Evolutionary conservation across 441 rosid species (phyloP), one percentile per base, ranked within the genome.

Genomic region (Raphanus hybrid): DNA sequence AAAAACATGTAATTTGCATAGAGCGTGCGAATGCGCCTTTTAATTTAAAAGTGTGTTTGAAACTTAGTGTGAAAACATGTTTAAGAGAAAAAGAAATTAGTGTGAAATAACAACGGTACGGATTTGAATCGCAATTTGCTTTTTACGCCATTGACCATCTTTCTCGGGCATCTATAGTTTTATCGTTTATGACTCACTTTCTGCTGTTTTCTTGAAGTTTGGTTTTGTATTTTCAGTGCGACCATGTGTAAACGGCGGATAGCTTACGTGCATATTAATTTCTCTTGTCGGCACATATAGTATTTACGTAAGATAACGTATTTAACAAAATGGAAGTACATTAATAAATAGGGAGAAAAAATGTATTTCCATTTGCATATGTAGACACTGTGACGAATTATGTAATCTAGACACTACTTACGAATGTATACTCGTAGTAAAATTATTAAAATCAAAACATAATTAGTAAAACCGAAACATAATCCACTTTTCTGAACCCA

Each of bases 71-170:
- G 66, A 41, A 58, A 45, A 45, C 52, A n/a, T n/a, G n/a, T n/a
- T n/a, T n/a, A n/a, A n/a, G n/a, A n/a, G n/a, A n/a, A n/a, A n/a
- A n/a, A n/a, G n/a, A n/a, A n/a, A n/a, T 35, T 58, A 45, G 50
- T 58, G 73, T 58, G 67, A 43, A 48, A 45, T 7, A 60, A 68
- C 8, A 60, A 39, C 63, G 0, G 77, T 74, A 74, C 77, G 69
- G 69, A 60, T 68, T 59, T 59, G 67, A 75, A 75, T 39, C 37
- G 45, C 67, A 75, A n/a, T 1, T 59, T 45, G 61, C 62, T 67
- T 59, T 75, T 57, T 10, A 67, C 18, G 18, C 64, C 39, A 60
- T 60, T 60, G 64, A 61, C 39, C 27, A 74, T 58, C 20, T 67
- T 67, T 75, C 69, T 34, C 29, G 52, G 63, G 63, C 41, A 67